Base-by-base conservation (phyloP, 1,139 yeast genomes). In the Scheffersomyces insectosa region DNA sequence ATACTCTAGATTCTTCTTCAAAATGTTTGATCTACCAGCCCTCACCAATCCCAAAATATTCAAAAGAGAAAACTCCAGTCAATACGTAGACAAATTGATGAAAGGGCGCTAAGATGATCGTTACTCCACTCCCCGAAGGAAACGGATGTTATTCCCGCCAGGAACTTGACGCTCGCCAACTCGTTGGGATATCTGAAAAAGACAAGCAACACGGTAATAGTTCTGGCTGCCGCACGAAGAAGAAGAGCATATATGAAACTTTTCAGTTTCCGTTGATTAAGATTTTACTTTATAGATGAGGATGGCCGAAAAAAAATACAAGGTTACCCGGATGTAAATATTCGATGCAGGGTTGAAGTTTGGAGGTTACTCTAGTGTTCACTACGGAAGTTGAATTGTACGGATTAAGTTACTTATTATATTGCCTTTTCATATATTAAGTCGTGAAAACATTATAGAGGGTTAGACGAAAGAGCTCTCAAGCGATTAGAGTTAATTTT, bases 201-300 rank as follows among this genome's bases (percentile, higher is more conserved):
- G 78, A 73, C 78, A 73, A 73, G 77, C 79, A 73, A 74, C 79
- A 74, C 79, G 79, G 79, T 69, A 63, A 65, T 66, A 72, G 78
- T 68, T 70, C 72, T 70, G 79, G 79, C 76, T 72, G 77, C 79
- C 79, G 79, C 79, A 74, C 77, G 61, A 67, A 60, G 72, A 66
- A 59, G 54, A 59, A 56, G 44, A 49, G 38, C 14, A 14, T 31
- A 11, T 7, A 12, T 9, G 13, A 15, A 31, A 9, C 16, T 31
- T n/a, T 12, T 31, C n/a, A 9, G 34, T 20, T 14, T 10, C 20
- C 5, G n/a, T 14, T 15, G 12, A 20, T n/a, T 9, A 14, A 20
- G 20, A 14, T 31, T 31, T 13, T 10, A 13, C 8, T 14, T 31
- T 31, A 31, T 31, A 31, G 34, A 31, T 31, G 34, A 31, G 34